Evolutionary conservation across 805 yeast species (phyloP).

Genomic region (Cyberlindnera maclurae): DNA sequence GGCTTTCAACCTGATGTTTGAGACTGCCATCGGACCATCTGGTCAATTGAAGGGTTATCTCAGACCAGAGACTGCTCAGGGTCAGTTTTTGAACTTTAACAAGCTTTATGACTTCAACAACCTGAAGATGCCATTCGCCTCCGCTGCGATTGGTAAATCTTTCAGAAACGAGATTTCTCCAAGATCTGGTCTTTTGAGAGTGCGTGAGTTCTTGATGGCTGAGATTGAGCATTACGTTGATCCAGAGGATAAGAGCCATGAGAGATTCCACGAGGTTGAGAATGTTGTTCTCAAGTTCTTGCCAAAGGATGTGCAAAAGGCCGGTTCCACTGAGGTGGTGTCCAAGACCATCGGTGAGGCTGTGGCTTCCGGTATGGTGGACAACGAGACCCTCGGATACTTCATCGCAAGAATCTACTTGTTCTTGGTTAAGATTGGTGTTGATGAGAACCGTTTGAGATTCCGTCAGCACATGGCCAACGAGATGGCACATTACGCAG

Average conservation of each 20-base stretch:
- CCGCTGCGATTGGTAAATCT: constrained; percentile 97
- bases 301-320: constrained; percentile 82
- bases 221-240: constrained; percentile 98
- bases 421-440: constrained; percentile 85
- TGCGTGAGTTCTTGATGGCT: constrained; percentile 98
- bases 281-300: constrained; percentile 69
- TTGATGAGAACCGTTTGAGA: constrained; percentile 73
- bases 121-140: constrained; percentile 97
- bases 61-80: constrained; percentile 99
- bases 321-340: constrained; percentile 67
- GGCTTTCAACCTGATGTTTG: constrained; percentile 98
- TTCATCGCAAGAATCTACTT: constrained; percentile 88
- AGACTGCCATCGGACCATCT: constrained; percentile 98
- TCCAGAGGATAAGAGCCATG: constrained; percentile 80
- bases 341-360: constrained; percentile 83
- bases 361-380: constrained; percentile 79
- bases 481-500: constrained; percentile 99
- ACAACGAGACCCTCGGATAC: constrained; percentile 95
- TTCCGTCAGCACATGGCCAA: constrained; percentile 98
- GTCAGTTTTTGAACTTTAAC: constrained; percentile 93
- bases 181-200: constrained; percentile 94
- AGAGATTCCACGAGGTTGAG: constrained; percentile 68
- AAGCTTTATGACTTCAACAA: constrained; percentile 93
- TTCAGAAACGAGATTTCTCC: constrained; percentile 99
- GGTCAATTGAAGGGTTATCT: constrained; percentile 92